Conservation (phyloP, 2,329 filamentous ascomycete genomes). For the Monosporascus sp. region DNA sequence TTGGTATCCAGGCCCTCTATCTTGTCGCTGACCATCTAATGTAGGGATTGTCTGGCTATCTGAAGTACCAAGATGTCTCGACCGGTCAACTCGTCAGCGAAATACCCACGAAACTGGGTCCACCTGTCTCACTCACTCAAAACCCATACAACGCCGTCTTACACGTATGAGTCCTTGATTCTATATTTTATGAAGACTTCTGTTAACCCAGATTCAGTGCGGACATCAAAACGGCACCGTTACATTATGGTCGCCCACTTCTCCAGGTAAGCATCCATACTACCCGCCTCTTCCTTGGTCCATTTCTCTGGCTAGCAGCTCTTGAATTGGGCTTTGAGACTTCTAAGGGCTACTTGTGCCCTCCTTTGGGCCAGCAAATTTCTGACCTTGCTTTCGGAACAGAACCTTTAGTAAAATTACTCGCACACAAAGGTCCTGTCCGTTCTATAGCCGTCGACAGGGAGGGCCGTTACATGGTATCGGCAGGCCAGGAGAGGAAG, state of each 20-base stretch:
- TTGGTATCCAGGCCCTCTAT: not conserved
- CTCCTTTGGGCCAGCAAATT: not conserved
- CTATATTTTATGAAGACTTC: not conserved
- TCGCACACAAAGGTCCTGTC: constrained; percentile 86
- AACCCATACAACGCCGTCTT: constrained; percentile 91
- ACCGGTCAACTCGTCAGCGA: constrained; percentile 87
- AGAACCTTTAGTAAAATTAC: constrained; percentile 82
- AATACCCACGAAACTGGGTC: constrained; percentile 77
- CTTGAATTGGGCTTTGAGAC: not conserved
- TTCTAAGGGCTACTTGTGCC: not conserved
- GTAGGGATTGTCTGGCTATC: constrained; percentile 70
- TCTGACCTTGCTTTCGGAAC: constrained; percentile 27
- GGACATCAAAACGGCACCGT: constrained; percentile 95
- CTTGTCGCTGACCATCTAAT: constrained; percentile 14
- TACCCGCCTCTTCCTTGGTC: not conserved
- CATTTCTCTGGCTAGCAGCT: not conserved
- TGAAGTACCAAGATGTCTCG: constrained; percentile 94
- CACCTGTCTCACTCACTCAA: constrained; percentile 76
- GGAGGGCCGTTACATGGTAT: constrained; percentile 93
- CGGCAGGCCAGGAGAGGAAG: constrained; percentile 80
- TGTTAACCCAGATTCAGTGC: not conserved
- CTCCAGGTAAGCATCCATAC: constrained; percentile 19
- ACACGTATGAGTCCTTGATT: constrained; percentile 51
- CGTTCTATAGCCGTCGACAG: constrained; percentile 80
- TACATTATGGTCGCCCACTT: constrained; percentile 93